These are phyloP conservation scores for Choanephora cucurbitarum DNA, from an alignment of 371 early-diverging fungal species.

Conservation along the genomic window DNA sequence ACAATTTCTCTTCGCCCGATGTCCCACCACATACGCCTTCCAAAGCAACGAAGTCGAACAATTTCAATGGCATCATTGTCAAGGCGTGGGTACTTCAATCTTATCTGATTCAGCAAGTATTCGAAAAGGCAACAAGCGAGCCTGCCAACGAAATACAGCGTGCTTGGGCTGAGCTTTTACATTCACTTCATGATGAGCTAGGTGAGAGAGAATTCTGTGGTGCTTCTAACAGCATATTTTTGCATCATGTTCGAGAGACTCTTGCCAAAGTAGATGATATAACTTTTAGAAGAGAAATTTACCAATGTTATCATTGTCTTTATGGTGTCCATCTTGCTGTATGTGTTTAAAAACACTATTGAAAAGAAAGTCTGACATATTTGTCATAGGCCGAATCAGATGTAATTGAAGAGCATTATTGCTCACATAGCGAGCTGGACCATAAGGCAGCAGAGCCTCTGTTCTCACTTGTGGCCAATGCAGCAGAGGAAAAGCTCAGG, in stretches of 20 bases:
- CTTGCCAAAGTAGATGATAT: constrained; percentile 18
- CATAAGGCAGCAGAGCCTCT: constrained; percentile 58
- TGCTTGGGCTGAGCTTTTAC: constrained; percentile 44
- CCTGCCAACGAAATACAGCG: not conserved
- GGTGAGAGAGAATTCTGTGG: constrained; percentile 69
- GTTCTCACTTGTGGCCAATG: constrained; percentile 48
- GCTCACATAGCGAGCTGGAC: constrained; percentile 45
- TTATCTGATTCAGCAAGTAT: constrained; percentile 12
- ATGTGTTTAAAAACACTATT: constrained; percentile 22
- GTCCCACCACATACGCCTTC: constrained; percentile 40
- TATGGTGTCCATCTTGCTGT: constrained; percentile 64
- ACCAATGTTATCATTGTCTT: constrained; percentile 72
- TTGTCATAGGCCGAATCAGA: constrained; percentile 53
- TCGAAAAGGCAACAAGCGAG: constrained; percentile 3
- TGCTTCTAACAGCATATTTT: constrained; percentile 54
- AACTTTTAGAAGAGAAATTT: constrained; percentile 44
- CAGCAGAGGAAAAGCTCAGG: constrained; percentile 40
- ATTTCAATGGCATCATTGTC: constrained; percentile 33
- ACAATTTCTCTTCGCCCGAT: constrained; percentile 37
- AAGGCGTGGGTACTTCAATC: constrained; percentile 41
- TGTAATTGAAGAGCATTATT: constrained; percentile 59
- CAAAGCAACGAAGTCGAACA: constrained; percentile 24
- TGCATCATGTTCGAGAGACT: constrained; percentile 29
- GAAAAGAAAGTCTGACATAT: not conserved
- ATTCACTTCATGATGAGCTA: constrained; percentile 62